Conservation (phyloP, 2,329 filamentous ascomycete genomes). For the Aspergillus felis region DNA sequence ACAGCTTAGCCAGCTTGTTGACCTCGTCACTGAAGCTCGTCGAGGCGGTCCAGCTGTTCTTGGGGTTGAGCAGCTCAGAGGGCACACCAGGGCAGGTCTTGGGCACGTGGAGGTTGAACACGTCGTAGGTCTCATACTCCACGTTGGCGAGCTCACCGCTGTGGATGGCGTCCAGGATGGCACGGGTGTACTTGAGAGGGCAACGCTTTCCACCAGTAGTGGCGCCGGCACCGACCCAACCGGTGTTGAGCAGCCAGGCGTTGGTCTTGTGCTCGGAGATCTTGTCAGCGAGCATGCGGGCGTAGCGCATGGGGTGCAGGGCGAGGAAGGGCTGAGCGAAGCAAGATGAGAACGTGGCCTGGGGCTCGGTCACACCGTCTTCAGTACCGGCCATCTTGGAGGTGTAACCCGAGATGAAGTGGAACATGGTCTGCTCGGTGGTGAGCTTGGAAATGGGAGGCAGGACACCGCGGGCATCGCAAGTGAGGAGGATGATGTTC, state of each 20-base stretch:
- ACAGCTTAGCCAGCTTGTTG: slow-evolving; percentile 81
- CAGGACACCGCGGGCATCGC: slow-evolving; percentile 93
- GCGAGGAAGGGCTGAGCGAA: slow-evolving; percentile 99
- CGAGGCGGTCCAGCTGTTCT: slow-evolving; percentile 84
- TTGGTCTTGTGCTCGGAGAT: slow-evolving; percentile 93
- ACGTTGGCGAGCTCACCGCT: slow-evolving; percentile 88
- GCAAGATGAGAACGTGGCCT: slow-evolving; percentile 98
- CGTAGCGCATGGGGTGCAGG: slow-evolving; percentile 98
- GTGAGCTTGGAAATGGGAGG: slow-evolving; percentile 97
- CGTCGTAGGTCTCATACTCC: slow-evolving; percentile 91
- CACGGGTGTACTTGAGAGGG: slow-evolving; percentile 97
- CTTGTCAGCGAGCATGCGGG: slow-evolving; percentile 97
- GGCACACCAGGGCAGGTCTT: slow-evolving; percentile 87
- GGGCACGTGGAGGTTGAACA: slow-evolving; percentile 96
- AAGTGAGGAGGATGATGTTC: slow-evolving; percentile 98
- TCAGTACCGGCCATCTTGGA: slow-evolving; percentile 99
- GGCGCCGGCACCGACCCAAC: slow-evolving; percentile 90
- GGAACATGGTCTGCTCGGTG: slow-evolving; percentile 97
- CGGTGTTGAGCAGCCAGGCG: slow-evolving; percentile 97
- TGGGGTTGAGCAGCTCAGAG: slow-evolving; percentile 87
- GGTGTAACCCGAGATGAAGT: slow-evolving; percentile 99
- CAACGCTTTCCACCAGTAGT: slow-evolving; percentile 92
- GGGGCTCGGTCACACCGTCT: slow-evolving; percentile 92
- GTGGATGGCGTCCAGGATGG: slow-evolving; percentile 98
- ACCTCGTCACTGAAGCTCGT: slow-evolving; percentile 82